Evolutionary conservation across 2,329 filamentous ascomycete genomes (phyloP).

Genomic region (Xylaria sp.): DNA sequence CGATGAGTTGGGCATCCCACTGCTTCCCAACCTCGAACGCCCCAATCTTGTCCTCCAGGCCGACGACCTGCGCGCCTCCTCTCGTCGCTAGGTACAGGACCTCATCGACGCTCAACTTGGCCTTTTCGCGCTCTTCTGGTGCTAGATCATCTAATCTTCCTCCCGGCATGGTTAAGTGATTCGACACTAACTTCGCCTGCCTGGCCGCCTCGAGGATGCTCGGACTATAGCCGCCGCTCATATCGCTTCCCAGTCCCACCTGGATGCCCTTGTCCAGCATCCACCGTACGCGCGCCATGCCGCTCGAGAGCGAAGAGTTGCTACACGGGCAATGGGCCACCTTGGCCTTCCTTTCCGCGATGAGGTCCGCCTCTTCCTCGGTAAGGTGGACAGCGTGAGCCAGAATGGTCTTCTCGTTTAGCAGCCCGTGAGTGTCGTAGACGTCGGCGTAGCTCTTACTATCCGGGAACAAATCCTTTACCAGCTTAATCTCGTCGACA

Average conservation of each 20-base stretch:
- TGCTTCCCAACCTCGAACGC: conserved; percentile 87
- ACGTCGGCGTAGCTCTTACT: conserved; percentile 75
- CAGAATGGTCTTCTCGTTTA: conserved; percentile 79
- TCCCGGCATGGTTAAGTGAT: conserved; percentile 71
- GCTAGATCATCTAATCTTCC: conserved; percentile 41
- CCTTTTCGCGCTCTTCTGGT: conserved; percentile 54
- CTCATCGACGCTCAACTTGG: conserved; percentile 85
- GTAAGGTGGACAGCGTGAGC: conserved; percentile 86
- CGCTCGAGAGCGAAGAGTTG: conserved; percentile 85
- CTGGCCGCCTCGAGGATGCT: conserved; percentile 75
- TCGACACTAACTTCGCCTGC: conserved; percentile 81
- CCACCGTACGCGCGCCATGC: conserved; percentile 78
- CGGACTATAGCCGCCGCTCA: conserved; percentile 86
- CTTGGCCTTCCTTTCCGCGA: conserved; percentile 71
- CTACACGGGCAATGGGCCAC: conserved; percentile 88
- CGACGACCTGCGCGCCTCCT: conserved; percentile 87
- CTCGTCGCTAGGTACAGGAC: conserved; percentile 85
- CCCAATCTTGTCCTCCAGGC: conserved; percentile 77
- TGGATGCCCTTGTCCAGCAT: conserved; percentile 79
- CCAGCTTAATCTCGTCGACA: conserved; percentile 75
- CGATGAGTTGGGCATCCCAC: conserved; percentile 89
- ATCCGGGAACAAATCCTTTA: conserved; percentile 75
- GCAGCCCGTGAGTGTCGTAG: conserved; percentile 78
- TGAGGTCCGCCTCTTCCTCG: conserved; percentile 71
- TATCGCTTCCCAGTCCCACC: conserved; percentile 89